Evolutionary conservation across 305 asterid genomes (phyloP).

Genomic region (Fraxinus paxiana): DNA sequence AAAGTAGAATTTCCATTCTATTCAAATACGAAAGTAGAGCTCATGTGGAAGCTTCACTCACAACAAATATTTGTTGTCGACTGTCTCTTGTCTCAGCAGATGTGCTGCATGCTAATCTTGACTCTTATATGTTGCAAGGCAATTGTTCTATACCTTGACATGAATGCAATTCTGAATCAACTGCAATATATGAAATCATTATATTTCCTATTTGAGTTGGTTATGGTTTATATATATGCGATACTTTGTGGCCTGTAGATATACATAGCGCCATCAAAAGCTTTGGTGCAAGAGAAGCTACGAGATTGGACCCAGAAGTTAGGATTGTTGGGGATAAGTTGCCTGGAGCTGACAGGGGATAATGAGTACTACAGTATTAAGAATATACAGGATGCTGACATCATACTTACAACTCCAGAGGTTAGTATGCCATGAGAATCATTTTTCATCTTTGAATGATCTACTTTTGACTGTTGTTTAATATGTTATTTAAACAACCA

Average conservation of each 20-base stretch:
- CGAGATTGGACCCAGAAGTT: conserved; percentile 82
- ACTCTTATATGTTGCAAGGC: conserved; percentile 18
- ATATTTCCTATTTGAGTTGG: conserved; percentile 17
- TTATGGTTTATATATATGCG: conserved; percentile 8
- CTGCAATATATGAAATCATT: conserved; percentile 1
- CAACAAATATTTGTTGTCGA: neutral
- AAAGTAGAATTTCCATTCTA: neutral
- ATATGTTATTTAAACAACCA: conserved; percentile 11
- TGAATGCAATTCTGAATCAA: conserved; percentile 11
- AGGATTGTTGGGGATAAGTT: conserved; percentile 68
- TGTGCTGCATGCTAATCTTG: neutral
- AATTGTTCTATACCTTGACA: conserved; percentile 1
- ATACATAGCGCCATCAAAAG: conserved; percentile 91
- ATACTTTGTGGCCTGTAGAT: conserved; percentile 44
- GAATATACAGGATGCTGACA: conserved; percentile 84
- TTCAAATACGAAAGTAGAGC: neutral
- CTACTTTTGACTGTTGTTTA: conserved; percentile 13
- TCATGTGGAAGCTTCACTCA: neutral
- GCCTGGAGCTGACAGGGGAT: conserved; percentile 95
- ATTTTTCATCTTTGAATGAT: conserved; percentile 20
- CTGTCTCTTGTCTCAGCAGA: neutral
- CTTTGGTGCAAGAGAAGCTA: conserved; percentile 91
- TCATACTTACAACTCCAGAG: conserved; percentile 97
- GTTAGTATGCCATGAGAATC: conserved; percentile 33
- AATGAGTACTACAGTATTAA: conserved; percentile 60